Evolutionary conservation across 2,329 filamentous ascomycete genomes (phyloP).

Genomic region (Penicillium sp.): DNA sequence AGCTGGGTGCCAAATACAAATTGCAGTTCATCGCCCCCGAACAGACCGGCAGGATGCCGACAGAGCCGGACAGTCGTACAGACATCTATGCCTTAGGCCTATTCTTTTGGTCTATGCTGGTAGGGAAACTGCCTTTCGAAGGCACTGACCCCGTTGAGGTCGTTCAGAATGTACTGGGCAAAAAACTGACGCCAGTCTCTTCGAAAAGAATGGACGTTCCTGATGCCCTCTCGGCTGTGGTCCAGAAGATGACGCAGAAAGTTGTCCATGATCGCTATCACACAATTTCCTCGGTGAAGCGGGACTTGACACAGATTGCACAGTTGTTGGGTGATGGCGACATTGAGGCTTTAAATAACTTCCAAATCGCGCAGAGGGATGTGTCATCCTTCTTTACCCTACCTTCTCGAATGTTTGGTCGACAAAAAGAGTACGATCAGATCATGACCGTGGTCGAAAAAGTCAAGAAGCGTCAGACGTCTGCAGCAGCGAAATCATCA

Average conservation of each 20-base stretch:
- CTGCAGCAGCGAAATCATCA: slow-evolving; percentile 31
- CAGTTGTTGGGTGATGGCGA: slow-evolving; percentile 74
- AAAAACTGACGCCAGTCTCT: slow-evolving; percentile 73
- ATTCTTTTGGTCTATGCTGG: slow-evolving; percentile 81
- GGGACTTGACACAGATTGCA: slow-evolving; percentile 74
- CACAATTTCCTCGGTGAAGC: slow-evolving; percentile 79
- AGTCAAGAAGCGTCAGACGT: slow-evolving; percentile 64
- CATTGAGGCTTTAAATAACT: slow-evolving; percentile 66
- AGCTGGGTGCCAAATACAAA: slow-evolving; percentile 84
- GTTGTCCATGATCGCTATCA: slow-evolving; percentile 85
- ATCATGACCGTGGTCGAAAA: slow-evolving; percentile 74
- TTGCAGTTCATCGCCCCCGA: slow-evolving; percentile 90
- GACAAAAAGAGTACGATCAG: slow-evolving; percentile 67
- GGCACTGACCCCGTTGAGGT: slow-evolving; percentile 82
- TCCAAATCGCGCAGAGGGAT: slow-evolving; percentile 77
- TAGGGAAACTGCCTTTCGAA: slow-evolving; percentile 75
- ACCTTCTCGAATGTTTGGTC: slow-evolving; percentile 76
- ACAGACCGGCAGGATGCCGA: slow-evolving; percentile 88
- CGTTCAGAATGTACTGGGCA: slow-evolving; percentile 81
- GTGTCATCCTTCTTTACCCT: slow-evolving; percentile 90
- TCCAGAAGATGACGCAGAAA: slow-evolving; percentile 90
- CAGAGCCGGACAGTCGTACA: slow-evolving; percentile 85
- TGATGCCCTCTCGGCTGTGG: slow-evolving; percentile 75
- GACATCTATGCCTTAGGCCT: slow-evolving; percentile 93
- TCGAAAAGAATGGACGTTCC: slow-evolving; percentile 78